Evolutionary conservation across 441 rosid species (phyloP), one percentile per base, ranked within the genome.

Genomic region (Melastoma candidum): DNA sequence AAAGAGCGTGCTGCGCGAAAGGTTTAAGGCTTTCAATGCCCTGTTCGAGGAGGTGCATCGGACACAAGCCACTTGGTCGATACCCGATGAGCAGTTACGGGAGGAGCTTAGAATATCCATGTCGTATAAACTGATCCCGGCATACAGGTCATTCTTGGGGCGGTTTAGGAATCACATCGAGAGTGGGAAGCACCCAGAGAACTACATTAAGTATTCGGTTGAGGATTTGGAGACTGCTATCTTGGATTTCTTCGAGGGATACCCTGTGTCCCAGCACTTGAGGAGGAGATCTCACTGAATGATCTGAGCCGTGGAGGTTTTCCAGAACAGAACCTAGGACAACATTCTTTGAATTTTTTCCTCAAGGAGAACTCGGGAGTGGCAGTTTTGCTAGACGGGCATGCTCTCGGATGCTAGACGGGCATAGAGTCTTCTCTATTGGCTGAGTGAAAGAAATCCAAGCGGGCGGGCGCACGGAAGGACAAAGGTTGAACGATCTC

Each of bases 181-280:
- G 80, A 90, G 90, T 58, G 88, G 87, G 57, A 90, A 48, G 76
- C 96, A 90, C 67, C 97, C 97, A 0, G 97, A 90, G 74, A 84
- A 84, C 66, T 90, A 87, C 71, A 73, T 90, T 67, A 90, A 83
- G 74, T 90, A 83, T 53, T 73, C 95, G 0, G 90, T 78, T 3
- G 96, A 90, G 72, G 95, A 90, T 73, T 71, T 90, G 59, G 97
- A 87, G 74, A 72, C 59, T 25, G 83, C 82, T 22, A 79, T 87
- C 54, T 68, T 90, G 71, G 97, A 90, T 86, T 84, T 90, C 78
- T 90, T 90, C 9, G 96, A 90, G 71, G 97, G 97, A 44, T 79
- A 54, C 64, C 57, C 85, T 41, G 83, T 75, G 24, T 71, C 92
- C 51, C 95, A 78, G 68, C 85, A 82, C 68, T 65, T 78, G 68